phyloP scores from a whole-genome alignment of 345 rosid genomes.

The Turritis glabra region DNA sequence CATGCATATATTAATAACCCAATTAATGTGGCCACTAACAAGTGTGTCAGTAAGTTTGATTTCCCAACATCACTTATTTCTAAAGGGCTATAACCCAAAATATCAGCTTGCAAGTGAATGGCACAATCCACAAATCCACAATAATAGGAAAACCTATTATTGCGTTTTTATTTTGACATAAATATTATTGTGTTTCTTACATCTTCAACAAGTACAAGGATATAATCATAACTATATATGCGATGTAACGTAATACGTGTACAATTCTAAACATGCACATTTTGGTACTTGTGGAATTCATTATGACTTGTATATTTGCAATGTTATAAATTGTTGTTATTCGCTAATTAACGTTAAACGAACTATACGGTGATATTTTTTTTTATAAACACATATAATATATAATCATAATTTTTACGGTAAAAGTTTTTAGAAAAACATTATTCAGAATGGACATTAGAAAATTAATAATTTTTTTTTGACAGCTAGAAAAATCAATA shows the following conservation, averaged over 20 bases:
- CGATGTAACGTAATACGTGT: neutral
- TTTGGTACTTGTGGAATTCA: neutral
- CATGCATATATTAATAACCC: conserved; percentile 14
- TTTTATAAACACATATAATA: no score
- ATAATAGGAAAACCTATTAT: neutral
- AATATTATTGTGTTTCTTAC: neutral
- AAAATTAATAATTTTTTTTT: no score
- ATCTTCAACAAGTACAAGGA: conserved; percentile 22
- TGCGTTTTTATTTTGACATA: neutral
- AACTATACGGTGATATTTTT: no score
- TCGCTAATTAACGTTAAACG: no score
- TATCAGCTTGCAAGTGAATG: conserved; percentile 21
- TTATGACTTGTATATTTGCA: neutral
- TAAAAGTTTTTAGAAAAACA: no score
- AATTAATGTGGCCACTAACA: conserved; percentile 35
- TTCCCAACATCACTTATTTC: conserved; percentile 18
- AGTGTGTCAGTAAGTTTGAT: conserved; percentile 29
- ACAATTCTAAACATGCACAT: neutral
- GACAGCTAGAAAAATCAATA: no score
- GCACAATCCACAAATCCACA: neutral
- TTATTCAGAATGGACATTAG: no score
- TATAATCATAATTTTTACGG: no score
- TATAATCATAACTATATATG: conserved; percentile 15
- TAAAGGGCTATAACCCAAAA: neutral
- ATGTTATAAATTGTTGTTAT: no score